These are phyloP conservation scores for Leccinum broughii DNA, from an alignment of 768 basidiomycete species.

Conservation along the genomic window DNA sequence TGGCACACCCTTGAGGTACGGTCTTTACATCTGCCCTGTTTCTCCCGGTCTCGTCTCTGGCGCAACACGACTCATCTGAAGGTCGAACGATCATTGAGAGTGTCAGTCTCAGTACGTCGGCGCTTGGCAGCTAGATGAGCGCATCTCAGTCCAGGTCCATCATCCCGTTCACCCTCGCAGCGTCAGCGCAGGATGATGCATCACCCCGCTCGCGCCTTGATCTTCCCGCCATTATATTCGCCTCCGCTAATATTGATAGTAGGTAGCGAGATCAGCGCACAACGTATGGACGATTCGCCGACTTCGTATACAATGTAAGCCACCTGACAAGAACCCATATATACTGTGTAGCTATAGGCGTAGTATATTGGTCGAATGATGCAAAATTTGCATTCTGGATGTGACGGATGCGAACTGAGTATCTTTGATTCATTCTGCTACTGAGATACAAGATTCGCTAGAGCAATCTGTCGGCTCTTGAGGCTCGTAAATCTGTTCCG, in stretches of 20 bases:
- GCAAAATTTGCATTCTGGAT: background rate
- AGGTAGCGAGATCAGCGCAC: background rate
- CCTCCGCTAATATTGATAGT: background rate
- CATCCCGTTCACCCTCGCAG: no score
- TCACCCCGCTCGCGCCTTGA: no score
- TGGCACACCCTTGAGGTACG: no score
- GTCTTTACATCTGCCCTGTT: no score
- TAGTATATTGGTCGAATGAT: background rate
- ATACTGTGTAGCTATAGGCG: background rate
- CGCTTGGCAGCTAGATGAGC: no score
- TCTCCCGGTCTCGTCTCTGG: no score
- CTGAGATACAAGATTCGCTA: background rate
- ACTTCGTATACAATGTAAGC: background rate
- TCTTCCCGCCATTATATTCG: background rate
- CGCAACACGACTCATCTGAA: no score
- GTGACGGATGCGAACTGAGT: background rate
- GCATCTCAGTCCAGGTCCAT: no score
- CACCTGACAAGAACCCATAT: background rate
- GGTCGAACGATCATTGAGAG: no score
- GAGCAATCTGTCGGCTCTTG: background rate
- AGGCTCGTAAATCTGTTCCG: background rate
- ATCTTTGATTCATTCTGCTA: background rate
- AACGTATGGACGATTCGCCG: background rate
- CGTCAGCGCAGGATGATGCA: no score
- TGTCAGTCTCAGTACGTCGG: no score